phyloP scores from a whole-genome alignment of 164 flowering plant genomes.

The Magnolia kwangsiensis region DNA sequence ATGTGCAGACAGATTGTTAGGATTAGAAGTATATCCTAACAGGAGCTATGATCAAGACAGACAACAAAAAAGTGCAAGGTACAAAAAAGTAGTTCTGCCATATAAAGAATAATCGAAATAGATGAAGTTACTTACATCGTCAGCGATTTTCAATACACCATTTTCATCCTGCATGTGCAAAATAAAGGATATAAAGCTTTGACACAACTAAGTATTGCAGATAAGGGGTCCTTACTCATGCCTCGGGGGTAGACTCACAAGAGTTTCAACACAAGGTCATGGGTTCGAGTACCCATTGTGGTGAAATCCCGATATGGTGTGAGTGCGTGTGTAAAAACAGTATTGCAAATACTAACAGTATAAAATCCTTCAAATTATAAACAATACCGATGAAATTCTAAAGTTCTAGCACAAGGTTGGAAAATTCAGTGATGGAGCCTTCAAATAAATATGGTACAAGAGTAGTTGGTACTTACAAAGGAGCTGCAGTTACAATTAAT shows the following conservation, averaged over 20 bases:
- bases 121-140: slow-evolving; percentile 62
- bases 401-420: not conserved
- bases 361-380: not conserved
- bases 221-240: no score
- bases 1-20: not conserved
- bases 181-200: slow-evolving; percentile 5
- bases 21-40: not conserved
- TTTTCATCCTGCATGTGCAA: slow-evolving; percentile 59
- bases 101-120: not conserved
- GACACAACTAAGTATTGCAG: not conserved
- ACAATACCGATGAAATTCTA: not conserved
- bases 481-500: no score
- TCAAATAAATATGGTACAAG: no score
- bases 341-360: not conserved
- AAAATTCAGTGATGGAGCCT: no score
- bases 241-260: no score
- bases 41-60: not conserved
- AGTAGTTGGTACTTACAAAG: no score
- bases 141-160: slow-evolving; percentile 74
- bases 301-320: no score
- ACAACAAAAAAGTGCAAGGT: not conserved
- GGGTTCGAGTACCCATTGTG: no score
- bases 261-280: no score
- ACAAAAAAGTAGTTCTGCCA: not conserved
- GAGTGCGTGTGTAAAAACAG: no score